Evolutionary conservation across 1,284 basidiomycete species (phyloP).

Genomic region (Coniferiporia weirii): DNA sequence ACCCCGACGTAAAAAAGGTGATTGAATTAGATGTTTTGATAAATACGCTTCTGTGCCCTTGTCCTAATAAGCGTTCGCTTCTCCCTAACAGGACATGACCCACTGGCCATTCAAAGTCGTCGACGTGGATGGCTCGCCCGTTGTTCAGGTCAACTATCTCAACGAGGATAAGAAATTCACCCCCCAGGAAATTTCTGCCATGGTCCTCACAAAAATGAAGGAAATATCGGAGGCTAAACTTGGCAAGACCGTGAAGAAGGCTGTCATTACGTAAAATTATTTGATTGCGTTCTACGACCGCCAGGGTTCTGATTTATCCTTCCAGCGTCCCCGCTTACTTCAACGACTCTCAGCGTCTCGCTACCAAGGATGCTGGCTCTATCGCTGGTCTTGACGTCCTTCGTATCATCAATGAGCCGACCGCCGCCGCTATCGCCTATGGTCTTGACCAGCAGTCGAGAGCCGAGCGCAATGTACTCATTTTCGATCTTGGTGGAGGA

Average conservation of each 20-base stretch:
- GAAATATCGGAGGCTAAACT: conserved; percentile 99
- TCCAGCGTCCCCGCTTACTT: conserved; percentile 90
- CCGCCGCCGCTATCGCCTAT: conserved; percentile 91
- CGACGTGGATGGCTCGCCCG: conserved; percentile 90
- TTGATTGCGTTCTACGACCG: conserved; percentile 7
- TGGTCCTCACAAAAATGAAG: conserved; percentile 99
- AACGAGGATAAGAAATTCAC: conserved; percentile 94
- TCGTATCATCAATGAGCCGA: conserved; percentile 97
- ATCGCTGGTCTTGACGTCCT: conserved; percentile 93
- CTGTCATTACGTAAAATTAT: conserved; percentile 77
- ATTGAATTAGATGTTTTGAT: conserved; percentile 2
- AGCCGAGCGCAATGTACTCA: conserved; percentile 96
- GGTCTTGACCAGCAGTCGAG: conserved; percentile 88
- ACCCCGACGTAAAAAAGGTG: conserved; percentile 85
- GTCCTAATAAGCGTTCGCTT: neutral
- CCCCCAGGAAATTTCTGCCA: conserved; percentile 96
- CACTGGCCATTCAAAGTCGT: conserved; percentile 97
- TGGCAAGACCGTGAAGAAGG: conserved; percentile 92
- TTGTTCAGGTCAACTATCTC: conserved; percentile 94
- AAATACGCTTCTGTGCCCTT: no score
- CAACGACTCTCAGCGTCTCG: conserved; percentile 94
- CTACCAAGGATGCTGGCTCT: conserved; percentile 92
- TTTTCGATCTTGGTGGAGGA: conserved; percentile 99
- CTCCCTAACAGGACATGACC: conserved; percentile 57
- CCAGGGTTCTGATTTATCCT: conserved; percentile 6